phyloP scores from a whole-genome alignment of 371 early-diverging fungal species.

The Actinomortierella wolfii region DNA sequence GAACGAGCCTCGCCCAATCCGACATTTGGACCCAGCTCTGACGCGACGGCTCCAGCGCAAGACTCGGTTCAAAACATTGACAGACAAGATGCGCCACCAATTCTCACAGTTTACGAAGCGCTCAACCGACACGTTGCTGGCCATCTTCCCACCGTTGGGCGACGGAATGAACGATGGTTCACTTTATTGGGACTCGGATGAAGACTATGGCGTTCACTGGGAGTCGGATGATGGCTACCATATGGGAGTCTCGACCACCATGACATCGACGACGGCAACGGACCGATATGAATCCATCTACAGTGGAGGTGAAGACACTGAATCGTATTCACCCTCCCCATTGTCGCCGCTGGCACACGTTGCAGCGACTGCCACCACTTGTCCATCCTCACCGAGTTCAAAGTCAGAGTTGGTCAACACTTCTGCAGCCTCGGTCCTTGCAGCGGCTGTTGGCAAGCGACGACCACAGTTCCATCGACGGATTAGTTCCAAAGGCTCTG shows the following conservation, averaged over 20 bases:
- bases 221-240: too few relatives aligned
- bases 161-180: conserved; percentile 40
- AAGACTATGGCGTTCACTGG: conserved; percentile 12
- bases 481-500: conserved; percentile 25
- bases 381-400: too few relatives aligned
- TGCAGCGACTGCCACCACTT: too few relatives aligned
- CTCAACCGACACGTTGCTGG: conserved; percentile 23
- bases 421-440: too few relatives aligned
- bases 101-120: conserved; percentile 31
- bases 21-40: conserved; percentile 29
- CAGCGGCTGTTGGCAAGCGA: neutral
- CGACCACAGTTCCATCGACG: conserved; percentile 16
- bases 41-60: conserved; percentile 36
- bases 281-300: too few relatives aligned
- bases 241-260: too few relatives aligned
- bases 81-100: conserved; percentile 37
- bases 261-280: too few relatives aligned
- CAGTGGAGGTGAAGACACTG: too few relatives aligned
- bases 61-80: conserved; percentile 26
- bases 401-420: too few relatives aligned
- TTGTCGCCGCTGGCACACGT: too few relatives aligned
- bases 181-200: conserved; percentile 37
- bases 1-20: conserved; percentile 33
- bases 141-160: conserved; percentile 41
- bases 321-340: too few relatives aligned